These are phyloP conservation scores for Pleurotus ostreatus DNA, from an alignment of 768 basidiomycete species.

Conservation along the genomic window DNA sequence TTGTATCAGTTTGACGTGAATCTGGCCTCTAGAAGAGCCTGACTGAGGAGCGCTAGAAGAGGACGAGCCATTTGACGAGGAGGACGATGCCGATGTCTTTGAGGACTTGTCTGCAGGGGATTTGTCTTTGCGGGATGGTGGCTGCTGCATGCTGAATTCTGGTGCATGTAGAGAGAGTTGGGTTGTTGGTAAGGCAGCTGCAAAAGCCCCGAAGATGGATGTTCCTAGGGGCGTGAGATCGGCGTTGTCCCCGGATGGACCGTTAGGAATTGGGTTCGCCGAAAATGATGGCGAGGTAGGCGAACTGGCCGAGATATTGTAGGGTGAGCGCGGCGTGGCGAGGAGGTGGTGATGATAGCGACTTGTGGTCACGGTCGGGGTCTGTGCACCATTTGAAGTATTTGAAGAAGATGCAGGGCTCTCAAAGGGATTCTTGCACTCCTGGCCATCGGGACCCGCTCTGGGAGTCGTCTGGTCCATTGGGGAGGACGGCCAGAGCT, in stretches of 20 bases:
- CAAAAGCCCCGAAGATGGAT: slow-evolving; percentile 43
- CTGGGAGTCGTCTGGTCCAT: slow-evolving; percentile 62
- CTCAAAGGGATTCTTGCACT: slow-evolving; percentile 63
- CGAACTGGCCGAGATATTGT: slow-evolving; percentile 10
- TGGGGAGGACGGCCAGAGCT: slow-evolving; percentile 46
- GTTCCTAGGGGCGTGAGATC: slow-evolving; percentile 40
- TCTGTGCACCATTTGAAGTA: slow-evolving; percentile 17
- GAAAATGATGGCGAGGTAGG: slow-evolving; percentile 20
- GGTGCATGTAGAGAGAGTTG: slow-evolving; percentile 82
- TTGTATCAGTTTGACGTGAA: slow-evolving; percentile 94
- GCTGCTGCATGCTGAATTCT: slow-evolving; percentile 75
- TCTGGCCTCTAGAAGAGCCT: slow-evolving; percentile 57
- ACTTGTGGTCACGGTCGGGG: slow-evolving; percentile 23
- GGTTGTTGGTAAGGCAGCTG: slow-evolving; percentile 51
- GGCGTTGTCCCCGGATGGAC: slow-evolving; percentile 41
- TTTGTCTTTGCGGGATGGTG: slow-evolving; percentile 35
- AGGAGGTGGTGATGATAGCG: slow-evolving; percentile 34
- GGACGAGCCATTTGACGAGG: slow-evolving; percentile 23
- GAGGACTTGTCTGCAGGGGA: slow-evolving; percentile 27
- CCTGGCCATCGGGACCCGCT: slow-evolving; percentile 32
- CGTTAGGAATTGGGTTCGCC: slow-evolving; percentile 24
- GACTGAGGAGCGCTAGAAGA: slow-evolving; percentile 29
- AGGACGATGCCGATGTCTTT: slow-evolving; percentile 36
- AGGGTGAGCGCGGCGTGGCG: slow-evolving; percentile 14
- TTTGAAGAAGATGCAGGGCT: slow-evolving; percentile 11